These are phyloP conservation scores for Colletotrichum tabaci DNA, from an alignment of 2,329 filamentous ascomycete genomes.

Conservation along the genomic window DNA sequence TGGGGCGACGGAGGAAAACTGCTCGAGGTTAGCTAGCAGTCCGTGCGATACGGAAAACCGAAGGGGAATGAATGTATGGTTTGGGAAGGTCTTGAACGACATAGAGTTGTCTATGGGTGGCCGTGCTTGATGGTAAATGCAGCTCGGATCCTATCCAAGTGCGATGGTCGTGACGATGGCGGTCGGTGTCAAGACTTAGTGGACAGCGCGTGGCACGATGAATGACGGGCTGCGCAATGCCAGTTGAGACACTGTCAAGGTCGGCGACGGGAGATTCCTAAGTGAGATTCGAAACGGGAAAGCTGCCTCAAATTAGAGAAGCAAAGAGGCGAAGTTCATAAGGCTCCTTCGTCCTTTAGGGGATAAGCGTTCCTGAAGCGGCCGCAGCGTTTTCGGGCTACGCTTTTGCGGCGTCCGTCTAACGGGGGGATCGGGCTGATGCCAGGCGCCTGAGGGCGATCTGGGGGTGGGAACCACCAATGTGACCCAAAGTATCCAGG, in stretches of 20 bases:
- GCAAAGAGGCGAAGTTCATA: conserved; percentile 19
- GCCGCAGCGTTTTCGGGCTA: not conserved
- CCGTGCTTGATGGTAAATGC: not conserved
- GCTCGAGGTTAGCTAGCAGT: not conserved
- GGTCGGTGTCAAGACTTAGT: not conserved
- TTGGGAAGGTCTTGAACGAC: not conserved
- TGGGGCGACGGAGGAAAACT: too few species aligned
- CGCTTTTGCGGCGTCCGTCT: conserved; percentile 17
- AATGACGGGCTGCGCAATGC: not conserved
- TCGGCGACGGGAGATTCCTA: not conserved
- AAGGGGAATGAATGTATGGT: not conserved
- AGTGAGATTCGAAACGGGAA: too few species aligned
- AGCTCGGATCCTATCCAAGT: not conserved
- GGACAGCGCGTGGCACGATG: not conserved
- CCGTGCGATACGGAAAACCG: not conserved
- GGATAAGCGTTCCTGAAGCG: not conserved
- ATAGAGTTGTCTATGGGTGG: not conserved
- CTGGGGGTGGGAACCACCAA: not conserved
- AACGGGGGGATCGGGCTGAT: not conserved
- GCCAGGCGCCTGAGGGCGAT: not conserved
- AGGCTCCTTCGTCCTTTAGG: not conserved
- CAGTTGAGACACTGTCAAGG: not conserved
- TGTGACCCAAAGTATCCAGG: not conserved
- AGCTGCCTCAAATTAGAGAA: not conserved
- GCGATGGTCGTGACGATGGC: not conserved